Evolutionary conservation across 2,329 filamentous ascomycete genomes (phyloP).

Genomic region (Epichloe festucae): DNA sequence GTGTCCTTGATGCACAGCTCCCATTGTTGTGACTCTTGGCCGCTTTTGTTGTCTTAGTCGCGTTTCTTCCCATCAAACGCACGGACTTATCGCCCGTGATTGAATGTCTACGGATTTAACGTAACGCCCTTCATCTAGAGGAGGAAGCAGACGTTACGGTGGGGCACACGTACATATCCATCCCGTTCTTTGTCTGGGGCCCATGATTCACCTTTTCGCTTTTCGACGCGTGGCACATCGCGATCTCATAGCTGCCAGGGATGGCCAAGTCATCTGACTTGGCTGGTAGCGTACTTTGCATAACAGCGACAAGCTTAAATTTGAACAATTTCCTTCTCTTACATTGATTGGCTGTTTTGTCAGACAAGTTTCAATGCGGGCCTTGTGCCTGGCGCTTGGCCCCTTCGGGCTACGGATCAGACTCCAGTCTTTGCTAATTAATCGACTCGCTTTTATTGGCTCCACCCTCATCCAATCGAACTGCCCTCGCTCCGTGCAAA

Average conservation of each 20-base stretch:
- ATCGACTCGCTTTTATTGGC: background rate
- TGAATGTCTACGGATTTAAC: background rate
- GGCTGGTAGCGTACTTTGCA: too few species aligned
- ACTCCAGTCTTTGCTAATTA: background rate
- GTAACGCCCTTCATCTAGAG: background rate
- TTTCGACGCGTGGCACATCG: too few species aligned
- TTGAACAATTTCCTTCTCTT: constrained; percentile 17
- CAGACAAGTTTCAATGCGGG: background rate
- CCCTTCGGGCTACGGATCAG: background rate
- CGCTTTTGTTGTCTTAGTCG: background rate
- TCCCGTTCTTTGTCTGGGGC: too few species aligned
- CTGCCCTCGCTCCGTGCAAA: background rate
- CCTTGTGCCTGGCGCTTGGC: constrained; percentile 10
- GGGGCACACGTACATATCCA: too few species aligned
- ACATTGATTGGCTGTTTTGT: constrained; percentile 6
- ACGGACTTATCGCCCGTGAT: background rate
- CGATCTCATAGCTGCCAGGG: too few species aligned
- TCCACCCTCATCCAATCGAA: background rate
- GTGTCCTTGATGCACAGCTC: background rate
- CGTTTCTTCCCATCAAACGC: background rate
- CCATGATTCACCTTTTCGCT: too few species aligned
- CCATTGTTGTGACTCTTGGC: background rate
- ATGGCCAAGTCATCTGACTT: too few species aligned
- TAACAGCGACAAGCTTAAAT: constrained; percentile 11
- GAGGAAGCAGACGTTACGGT: background rate